Evolutionary conservation across 805 yeast species (phyloP).

Genomic region (Nakazawaea ernobii): DNA sequence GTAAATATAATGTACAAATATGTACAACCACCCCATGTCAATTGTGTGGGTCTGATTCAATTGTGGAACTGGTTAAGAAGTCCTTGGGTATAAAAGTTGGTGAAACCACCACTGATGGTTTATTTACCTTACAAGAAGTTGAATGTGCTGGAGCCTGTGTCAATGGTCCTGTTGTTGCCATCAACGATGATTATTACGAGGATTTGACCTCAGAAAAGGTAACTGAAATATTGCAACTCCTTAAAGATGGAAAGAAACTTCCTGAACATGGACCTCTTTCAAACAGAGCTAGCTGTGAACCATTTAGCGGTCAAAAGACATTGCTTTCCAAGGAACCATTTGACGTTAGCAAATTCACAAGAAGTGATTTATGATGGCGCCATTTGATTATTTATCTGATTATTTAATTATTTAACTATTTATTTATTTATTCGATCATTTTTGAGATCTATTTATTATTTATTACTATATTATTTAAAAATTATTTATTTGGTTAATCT

Average conservation of each 20-base stretch:
- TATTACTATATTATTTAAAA: neutral
- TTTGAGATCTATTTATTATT: neutral
- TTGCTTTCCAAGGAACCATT: conserved; percentile 56
- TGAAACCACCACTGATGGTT: conserved; percentile 67
- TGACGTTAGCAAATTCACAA: conserved; percentile 64
- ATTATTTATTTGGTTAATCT: neutral
- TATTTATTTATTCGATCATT: neutral
- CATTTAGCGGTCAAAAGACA: conserved; percentile 62
- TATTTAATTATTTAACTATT: conserved; percentile 1
- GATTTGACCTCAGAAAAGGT: conserved; percentile 70
- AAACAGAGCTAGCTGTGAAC: conserved; percentile 72
- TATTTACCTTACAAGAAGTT: conserved; percentile 80
- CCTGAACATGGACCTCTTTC: conserved; percentile 60
- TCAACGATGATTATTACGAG: conserved; percentile 79
- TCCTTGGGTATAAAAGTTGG: conserved; percentile 67
- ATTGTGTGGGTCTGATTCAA: conserved; percentile 75
- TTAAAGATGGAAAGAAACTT: conserved; percentile 58
- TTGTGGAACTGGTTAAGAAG: conserved; percentile 61
- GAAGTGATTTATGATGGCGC: conserved; percentile 68
- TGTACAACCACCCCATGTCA: conserved; percentile 91
- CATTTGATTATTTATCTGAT: neutral
- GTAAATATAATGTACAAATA: conserved; percentile 75
- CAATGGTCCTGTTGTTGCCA: conserved; percentile 83
- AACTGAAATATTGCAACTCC: conserved; percentile 51
- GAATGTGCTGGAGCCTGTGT: conserved; percentile 93